Evolutionary conservation across 129 eudicot species (phyloP), one percentile per base, ranked within the genome.

Genomic region (Flaveria linearis): DNA sequence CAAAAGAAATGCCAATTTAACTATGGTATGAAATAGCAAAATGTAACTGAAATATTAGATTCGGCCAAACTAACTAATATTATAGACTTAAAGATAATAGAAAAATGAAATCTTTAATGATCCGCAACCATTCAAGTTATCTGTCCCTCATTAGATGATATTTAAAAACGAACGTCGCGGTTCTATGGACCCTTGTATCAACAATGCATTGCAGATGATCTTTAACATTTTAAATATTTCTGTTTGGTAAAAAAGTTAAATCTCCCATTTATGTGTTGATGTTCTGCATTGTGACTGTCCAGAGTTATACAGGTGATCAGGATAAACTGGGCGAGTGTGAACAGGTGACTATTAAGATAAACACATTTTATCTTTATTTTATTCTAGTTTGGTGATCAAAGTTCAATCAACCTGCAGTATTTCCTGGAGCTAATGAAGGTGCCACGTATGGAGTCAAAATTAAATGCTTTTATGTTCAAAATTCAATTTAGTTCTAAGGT

Each of bases 391-490:
- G 15, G 18, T 46, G 43, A 46, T 47, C 2, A 69, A 69, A 23
- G 6, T 23, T 46, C 30, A 71, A 61, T 50, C 28, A 28, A 52
- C 42, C 77, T 76, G 76, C 90, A 90, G 96, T 88, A 74, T 75
- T 88, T 92, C 69, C 45, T 92, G 90, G 96, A 90, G 90, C 88
- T 92, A 68, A 92, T 88, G 98, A 90, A 86, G 82, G 98, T 92
- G 75, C 98, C 98, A 69, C 88, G 98, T 58, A 92, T 92, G 82
- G 98, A 90, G 82, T 70, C 96, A 3, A 92, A 92, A 78, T 71
- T 92, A 68, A 80, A 89, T 60, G 86, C 80, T 81, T 90, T 90
- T 82, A 70, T 90, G 71, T 92, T 92, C 90, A 92, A 92, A 85
- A 84, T 90, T 76, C 94, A 86, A 79, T 92, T 92, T 73, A 90